A percentile compares a stretch with the other conserved stretches of the same genome.
These are phyloP conservation scores for Boletus rubroflammeus DNA, from an alignment of 768 basidiomycete genomes.

Conservation along the genomic window DNA sequence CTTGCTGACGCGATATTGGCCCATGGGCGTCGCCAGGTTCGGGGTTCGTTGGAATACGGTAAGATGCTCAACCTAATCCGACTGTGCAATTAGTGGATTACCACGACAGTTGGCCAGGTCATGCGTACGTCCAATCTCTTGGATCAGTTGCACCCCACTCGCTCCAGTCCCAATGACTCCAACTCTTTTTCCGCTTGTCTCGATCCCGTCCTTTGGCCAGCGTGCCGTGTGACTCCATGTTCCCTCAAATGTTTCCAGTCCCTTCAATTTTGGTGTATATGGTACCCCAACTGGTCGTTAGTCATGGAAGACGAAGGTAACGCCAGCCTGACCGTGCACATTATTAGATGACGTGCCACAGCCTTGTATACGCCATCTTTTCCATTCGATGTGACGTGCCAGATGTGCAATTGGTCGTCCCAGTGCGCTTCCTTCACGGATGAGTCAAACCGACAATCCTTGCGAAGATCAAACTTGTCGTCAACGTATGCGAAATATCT, in stretches of 20 bases:
- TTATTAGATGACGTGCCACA: conserved; percentile 7
- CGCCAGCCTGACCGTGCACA: conserved; percentile 8
- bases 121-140: conserved; percentile 16
- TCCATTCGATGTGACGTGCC: conserved; percentile 4
- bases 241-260: conserved; percentile 10
- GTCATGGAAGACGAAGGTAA: neutral
- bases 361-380: conserved; percentile 11
- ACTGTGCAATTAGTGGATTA: neutral
- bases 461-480: conserved; percentile 10
- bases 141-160: conserved; percentile 13
- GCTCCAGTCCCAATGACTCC: conserved; percentile 18
- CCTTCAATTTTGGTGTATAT: conserved; percentile 9
- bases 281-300: conserved; percentile 3
- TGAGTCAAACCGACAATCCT: conserved; percentile 14
- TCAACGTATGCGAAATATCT: conserved; percentile 17
- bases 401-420: conserved; percentile 7
- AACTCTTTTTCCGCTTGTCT: conserved; percentile 9
- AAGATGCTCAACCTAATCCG: conserved; percentile 3
- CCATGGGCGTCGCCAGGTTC: conserved; percentile 12
- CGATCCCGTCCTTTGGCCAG: conserved; percentile 16
- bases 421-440: conserved; percentile 7
- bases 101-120: neutral
- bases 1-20: conserved; percentile 7
- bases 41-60: conserved; percentile 18
- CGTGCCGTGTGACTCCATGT: conserved; percentile 9